phyloP scores from a whole-genome alignment of 495 filamentous ascomycete species.

The Apiosordaria backusii region DNA sequence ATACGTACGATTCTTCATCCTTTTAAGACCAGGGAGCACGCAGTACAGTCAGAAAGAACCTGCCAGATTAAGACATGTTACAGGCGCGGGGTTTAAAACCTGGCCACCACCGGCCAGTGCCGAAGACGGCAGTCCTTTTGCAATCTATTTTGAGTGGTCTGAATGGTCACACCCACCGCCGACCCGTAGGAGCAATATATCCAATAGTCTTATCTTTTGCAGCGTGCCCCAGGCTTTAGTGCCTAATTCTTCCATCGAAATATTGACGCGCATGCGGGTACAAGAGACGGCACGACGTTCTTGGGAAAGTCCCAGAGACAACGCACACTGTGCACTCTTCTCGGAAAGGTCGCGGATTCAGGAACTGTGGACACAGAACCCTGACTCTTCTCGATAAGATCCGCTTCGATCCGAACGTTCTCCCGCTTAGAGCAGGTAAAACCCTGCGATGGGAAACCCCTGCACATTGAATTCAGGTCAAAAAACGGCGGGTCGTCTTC shows the following conservation, averaged over 20 bases:
- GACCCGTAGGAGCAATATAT: constrained; percentile 1
- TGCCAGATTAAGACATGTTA: not conserved
- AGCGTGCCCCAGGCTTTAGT: constrained; percentile 5
- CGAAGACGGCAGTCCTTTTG: constrained; percentile 10
- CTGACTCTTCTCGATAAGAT: not conserved
- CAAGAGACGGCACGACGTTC: constrained; percentile 1
- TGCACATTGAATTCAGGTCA: not conserved
- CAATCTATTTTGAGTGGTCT: constrained; percentile 14
- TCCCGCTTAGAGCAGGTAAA: constrained; percentile 1
- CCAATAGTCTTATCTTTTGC: constrained; percentile 15
- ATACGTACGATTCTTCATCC: not conserved
- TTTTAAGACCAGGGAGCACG: not conserved
- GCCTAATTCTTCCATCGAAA: constrained; percentile 4
- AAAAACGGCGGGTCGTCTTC: not conserved
- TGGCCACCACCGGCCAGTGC: constrained; percentile 8
- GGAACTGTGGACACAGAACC: not conserved
- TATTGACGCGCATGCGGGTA: constrained; percentile 15
- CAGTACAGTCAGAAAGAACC: not conserved
- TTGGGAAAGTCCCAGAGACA: not conserved
- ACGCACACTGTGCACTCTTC: not conserved
- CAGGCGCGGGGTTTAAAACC: constrained; percentile 1
- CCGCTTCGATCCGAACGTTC: not conserved
- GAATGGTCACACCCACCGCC: constrained; percentile 6
- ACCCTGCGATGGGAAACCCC: not conserved
- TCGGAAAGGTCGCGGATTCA: not conserved